Evolutionary conservation across 768 basidiomycete genomes (phyloP).

Genomic region (Suillus alpinus): DNA sequence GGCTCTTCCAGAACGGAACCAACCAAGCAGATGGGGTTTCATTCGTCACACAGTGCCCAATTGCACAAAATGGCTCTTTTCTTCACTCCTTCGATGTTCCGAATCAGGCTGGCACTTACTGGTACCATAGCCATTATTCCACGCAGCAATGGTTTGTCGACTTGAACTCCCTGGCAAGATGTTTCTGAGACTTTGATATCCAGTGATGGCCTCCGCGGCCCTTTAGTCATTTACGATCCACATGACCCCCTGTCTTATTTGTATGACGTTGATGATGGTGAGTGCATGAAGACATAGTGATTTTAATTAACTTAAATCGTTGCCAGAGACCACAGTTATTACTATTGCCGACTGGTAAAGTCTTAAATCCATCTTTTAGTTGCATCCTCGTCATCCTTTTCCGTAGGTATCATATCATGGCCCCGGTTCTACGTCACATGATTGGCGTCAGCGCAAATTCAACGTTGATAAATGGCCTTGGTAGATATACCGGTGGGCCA

Average conservation of each 20-base stretch:
- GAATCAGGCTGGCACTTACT: constrained; percentile 24
- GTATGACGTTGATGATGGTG: not conserved
- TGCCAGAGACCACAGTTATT: not conserved
- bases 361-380: not conserved
- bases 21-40: not conserved
- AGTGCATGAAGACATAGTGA: not conserved
- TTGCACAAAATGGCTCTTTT: not conserved
- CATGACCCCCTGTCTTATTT: not conserved
- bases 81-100: not conserved
- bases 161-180: not conserved
- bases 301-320: not conserved
- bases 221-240: not conserved
- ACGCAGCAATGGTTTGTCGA: constrained; percentile 26
- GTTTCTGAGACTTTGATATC: not conserved
- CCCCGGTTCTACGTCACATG: not conserved
- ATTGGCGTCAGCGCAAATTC: not conserved
- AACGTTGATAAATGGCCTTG: not conserved
- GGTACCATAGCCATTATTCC: constrained; percentile 37
- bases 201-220: not conserved
- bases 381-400: constrained; percentile 14
- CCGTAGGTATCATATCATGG: not conserved
- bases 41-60: constrained; percentile 1
- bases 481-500: not conserved
- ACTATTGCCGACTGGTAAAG: not conserved
- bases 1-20: not conserved